Evolutionary conservation across 1,284 basidiomycete genomes (phyloP).

Genomic region (Cerrena zonata): DNA sequence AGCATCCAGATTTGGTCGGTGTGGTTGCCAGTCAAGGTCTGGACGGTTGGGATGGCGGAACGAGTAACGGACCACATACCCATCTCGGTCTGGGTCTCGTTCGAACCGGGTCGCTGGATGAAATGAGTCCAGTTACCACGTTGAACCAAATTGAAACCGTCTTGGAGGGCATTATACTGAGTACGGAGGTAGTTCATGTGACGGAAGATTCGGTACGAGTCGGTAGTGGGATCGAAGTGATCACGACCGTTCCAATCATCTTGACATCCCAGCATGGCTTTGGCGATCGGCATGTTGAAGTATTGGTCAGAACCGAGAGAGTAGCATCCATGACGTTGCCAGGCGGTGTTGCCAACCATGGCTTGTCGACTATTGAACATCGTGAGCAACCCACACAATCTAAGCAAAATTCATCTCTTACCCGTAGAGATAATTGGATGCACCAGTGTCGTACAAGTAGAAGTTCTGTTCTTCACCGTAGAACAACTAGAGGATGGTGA

Average conservation of each 20-base stretch:
- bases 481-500: constrained; percentile 45
- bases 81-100: constrained; percentile 72
- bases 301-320: constrained; percentile 82
- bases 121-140: constrained; percentile 77
- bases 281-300: constrained; percentile 82
- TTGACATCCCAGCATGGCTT: constrained; percentile 70
- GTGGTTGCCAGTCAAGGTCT: constrained; percentile 53
- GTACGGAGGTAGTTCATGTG: constrained; percentile 70
- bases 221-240: constrained; percentile 85
- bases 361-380: constrained; percentile 70
- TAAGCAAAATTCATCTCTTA: constrained; percentile 29
- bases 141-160: constrained; percentile 76
- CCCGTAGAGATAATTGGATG: constrained; percentile 84
- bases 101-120: constrained; percentile 79
- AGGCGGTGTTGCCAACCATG: constrained; percentile 78
- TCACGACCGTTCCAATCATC: constrained; percentile 87
- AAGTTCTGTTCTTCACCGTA: constrained; percentile 88
- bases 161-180: constrained; percentile 69
- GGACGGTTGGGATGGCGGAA: constrained; percentile 48
- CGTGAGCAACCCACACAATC: neutral
- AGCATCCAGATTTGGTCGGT: constrained; percentile 74
- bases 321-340: constrained; percentile 90
- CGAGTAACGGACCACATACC: constrained; percentile 80
- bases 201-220: constrained; percentile 65
- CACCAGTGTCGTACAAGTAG: constrained; percentile 78